A percentile compares a stretch with the other conserved stretches of the same genome.
Evolutionary conservation across 1,139 yeast genomes (phyloP).

Genomic region (Lodderomyces metapsilosis): DNA sequence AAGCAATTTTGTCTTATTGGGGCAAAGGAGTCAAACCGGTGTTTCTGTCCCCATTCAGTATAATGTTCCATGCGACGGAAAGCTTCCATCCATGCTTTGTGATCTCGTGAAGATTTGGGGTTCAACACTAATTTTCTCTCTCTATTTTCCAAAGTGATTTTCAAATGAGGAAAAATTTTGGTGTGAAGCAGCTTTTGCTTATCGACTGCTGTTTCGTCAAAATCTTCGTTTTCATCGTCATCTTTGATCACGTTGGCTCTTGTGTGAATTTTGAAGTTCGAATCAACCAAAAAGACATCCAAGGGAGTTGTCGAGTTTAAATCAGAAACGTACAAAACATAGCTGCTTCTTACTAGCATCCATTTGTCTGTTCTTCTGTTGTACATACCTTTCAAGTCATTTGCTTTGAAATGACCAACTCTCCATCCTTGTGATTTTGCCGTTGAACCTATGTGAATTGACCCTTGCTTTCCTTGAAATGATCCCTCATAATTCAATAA

Average conservation of each 20-base stretch:
- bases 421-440: constrained; percentile 95
- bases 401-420: constrained; percentile 81
- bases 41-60: constrained; percentile 67
- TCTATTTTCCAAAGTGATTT: constrained; percentile 71
- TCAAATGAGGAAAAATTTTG: constrained; percentile 40
- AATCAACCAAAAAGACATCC: constrained; percentile 86
- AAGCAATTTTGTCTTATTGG: constrained; percentile 82
- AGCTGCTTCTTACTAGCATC: constrained; percentile 84
- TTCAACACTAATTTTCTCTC: constrained; percentile 77
- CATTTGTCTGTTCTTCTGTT: constrained; percentile 89
- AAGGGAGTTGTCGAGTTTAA: constrained; percentile 83
- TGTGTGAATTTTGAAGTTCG: constrained; percentile 56
- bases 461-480: constrained; percentile 87
- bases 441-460: constrained; percentile 72
- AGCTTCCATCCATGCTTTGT: constrained; percentile 75
- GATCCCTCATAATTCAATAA: constrained; percentile 80
- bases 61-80: constrained; percentile 66
- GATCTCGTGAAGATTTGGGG: constrained; percentile 69
- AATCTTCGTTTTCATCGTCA: constrained; percentile 6
- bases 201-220: background rate
- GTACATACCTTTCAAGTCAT: constrained; percentile 81
- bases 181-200: constrained; percentile 16
- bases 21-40: constrained; percentile 88
- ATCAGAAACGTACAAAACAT: constrained; percentile 81
- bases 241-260: constrained; percentile 37